phyloP scores from a whole-genome alignment of 768 basidiomycete species.

The Ephemerocybe angulata region DNA sequence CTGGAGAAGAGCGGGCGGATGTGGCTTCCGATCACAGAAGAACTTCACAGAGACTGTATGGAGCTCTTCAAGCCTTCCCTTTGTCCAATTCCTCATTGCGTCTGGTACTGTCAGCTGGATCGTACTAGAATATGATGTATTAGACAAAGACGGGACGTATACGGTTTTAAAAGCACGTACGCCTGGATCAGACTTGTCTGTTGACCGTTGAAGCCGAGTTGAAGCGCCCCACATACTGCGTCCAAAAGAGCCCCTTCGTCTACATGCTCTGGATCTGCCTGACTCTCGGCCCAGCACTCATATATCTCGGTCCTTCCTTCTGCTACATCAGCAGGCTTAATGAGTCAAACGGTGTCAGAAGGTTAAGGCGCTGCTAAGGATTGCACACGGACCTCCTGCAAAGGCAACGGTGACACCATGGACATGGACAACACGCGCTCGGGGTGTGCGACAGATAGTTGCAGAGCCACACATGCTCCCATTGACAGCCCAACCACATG shows the following conservation, averaged over 20 bases:
- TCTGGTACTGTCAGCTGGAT: background rate
- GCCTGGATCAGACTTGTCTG: constrained; percentile 14
- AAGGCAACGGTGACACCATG: constrained; percentile 32
- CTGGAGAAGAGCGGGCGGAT: background rate
- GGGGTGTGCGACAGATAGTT: constrained; percentile 31
- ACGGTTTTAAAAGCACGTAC: constrained; percentile 15
- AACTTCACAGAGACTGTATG: constrained; percentile 14
- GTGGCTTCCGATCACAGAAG: background rate
- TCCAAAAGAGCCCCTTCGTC: constrained; percentile 16
- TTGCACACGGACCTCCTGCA: constrained; percentile 31
- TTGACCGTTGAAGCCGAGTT: constrained; percentile 20
- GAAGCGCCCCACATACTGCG: constrained; percentile 16
- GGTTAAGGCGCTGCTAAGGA: too few species aligned
- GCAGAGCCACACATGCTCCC: constrained; percentile 30
- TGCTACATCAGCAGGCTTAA: constrained; percentile 25
- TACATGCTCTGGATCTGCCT: constrained; percentile 9
- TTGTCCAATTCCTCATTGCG: constrained; percentile 21
- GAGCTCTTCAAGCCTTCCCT: constrained; percentile 17
- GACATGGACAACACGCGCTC: constrained; percentile 28
- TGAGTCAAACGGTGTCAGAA: too few species aligned
- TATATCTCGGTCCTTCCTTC: constrained; percentile 27
- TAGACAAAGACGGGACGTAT: constrained; percentile 11
- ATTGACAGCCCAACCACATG: constrained; percentile 37
- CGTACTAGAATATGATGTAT: constrained; percentile 7
- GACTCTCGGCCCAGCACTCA: constrained; percentile 21